Conservation (phyloP, 257 asterid genomes). For the Coffea eugenioides region DNA sequence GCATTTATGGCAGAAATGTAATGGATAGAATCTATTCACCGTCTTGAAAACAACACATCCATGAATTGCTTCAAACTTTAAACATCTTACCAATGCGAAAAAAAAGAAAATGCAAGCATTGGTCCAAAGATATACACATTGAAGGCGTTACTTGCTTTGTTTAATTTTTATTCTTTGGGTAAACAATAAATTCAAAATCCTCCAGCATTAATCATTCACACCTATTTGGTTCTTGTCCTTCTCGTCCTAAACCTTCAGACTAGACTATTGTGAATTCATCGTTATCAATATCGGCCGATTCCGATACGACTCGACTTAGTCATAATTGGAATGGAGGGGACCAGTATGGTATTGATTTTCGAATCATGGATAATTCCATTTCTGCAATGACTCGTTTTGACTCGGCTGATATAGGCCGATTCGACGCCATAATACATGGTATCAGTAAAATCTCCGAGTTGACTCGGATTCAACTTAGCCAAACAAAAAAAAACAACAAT, state of each 20-base stretch:
- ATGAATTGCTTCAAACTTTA: not conserved
- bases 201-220: not conserved
- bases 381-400: too few relatives aligned
- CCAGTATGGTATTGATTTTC: too few relatives aligned
- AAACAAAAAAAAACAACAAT: too few relatives aligned
- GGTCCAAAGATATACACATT: not conserved
- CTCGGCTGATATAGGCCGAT: too few relatives aligned
- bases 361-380: too few relatives aligned
- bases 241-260: not conserved
- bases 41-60: not conserved
- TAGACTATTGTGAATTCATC: too few relatives aligned
- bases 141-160: not conserved
- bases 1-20: not conserved
- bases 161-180: not conserved
- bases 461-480: too few relatives aligned
- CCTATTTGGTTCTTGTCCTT: not conserved
- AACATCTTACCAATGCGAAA: not conserved
- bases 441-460: too few relatives aligned
- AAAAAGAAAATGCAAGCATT: not conserved
- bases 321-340: too few relatives aligned
- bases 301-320: too few relatives aligned
- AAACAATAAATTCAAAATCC: not conserved
- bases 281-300: too few relatives aligned
- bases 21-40: not conserved
- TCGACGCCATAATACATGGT: too few relatives aligned